Evolutionary conservation across 805 yeast species (phyloP).

Genomic region (Hanseniaspora hatyaiensis): DNA sequence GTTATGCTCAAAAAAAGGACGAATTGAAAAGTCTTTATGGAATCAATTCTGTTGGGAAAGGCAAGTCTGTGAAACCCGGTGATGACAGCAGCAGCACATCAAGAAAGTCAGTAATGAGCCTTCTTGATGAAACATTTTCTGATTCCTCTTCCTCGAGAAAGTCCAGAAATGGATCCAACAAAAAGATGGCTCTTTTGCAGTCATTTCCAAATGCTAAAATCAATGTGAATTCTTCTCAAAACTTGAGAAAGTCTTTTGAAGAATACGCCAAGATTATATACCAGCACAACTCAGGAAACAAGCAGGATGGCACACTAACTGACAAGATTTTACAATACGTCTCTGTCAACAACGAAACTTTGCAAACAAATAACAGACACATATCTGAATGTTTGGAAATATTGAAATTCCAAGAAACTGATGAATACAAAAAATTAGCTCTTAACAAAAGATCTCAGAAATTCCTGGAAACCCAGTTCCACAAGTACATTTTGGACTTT

Average conservation of each 20-base stretch:
- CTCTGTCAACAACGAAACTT: constrained; percentile 13
- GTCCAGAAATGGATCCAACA: constrained; percentile 21
- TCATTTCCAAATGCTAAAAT: constrained; percentile 27
- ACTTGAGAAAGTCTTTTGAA: constrained; percentile 49
- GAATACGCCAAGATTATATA: constrained; percentile 61
- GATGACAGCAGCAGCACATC: not conserved
- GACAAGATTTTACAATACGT: constrained; percentile 5
- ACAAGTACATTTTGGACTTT: constrained; percentile 56
- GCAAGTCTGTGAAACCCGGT: not conserved
- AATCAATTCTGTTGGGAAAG: constrained; percentile 32
- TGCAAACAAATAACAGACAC: constrained; percentile 58
- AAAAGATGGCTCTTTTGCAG: constrained; percentile 24
- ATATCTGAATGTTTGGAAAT: constrained; percentile 65
- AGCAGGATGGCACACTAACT: constrained; percentile 20
- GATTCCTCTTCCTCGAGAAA: constrained; percentile 22
- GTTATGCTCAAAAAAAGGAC: constrained; percentile 66
- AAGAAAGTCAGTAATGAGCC: not conserved
- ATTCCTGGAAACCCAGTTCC: constrained; percentile 67
- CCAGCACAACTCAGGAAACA: constrained; percentile 53
- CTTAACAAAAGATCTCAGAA: constrained; percentile 22
- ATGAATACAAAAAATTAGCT: not conserved
- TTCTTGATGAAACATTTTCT: constrained; percentile 9
- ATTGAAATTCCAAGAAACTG: constrained; percentile 33
- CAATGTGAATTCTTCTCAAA: constrained; percentile 35
- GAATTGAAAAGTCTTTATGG: constrained; percentile 67